Base-by-base conservation (phyloP, 2,329 filamentous ascomycete genomes). In the Botryosphaeria dothidea region DNA sequence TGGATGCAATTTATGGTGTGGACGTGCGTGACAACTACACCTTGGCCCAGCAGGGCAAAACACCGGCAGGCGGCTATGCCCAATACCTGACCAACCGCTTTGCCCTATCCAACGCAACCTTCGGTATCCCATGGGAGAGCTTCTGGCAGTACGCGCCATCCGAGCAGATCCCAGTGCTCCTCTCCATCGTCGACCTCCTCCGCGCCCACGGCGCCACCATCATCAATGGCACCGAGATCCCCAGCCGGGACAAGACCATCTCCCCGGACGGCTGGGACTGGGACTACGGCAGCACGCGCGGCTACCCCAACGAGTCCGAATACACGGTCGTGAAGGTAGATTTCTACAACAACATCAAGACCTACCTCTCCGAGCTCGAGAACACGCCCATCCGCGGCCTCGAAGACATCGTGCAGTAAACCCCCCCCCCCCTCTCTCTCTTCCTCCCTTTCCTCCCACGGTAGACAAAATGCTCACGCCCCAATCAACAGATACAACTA, bases 311-410 rank as follows among this genome's bases (percentile, higher is more conserved):
- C 66, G 86, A 92, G 75, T 91, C 88, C 15, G 90, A 92, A 74
- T 92, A 89, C 76, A 90, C 87, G 0, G 86, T 89, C 56, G 82
- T 92, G 68, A 92, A 91, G 74, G 86, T 88, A 0, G 88, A 91
- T 72, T 90, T 90, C 70, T 90, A 89, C 70, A 85, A 89, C 75
- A 85, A 90, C 74, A 85, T 92, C 74, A 82, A 83, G 63, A 74
- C 79, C 0, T 92, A 92, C 69, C 84, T 92, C 0, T 80, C 84
- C 0, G 84, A 88, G 68, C 80, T 92, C 0, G 77, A 80, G 25
- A 90, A 90, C 60, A 74, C 72, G n/a, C 17, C 4, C 27, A 38
- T 57, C n/a, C 25, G 38, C 41, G 48, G 38, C 29, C 66, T 71
- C 3, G 72, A 74, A 52, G 74, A 77, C 31, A 74, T 76, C 1